These are phyloP conservation scores for Stylonectria norvegica DNA, from an alignment of 2,329 filamentous ascomycete species.

Conservation along the genomic window DNA sequence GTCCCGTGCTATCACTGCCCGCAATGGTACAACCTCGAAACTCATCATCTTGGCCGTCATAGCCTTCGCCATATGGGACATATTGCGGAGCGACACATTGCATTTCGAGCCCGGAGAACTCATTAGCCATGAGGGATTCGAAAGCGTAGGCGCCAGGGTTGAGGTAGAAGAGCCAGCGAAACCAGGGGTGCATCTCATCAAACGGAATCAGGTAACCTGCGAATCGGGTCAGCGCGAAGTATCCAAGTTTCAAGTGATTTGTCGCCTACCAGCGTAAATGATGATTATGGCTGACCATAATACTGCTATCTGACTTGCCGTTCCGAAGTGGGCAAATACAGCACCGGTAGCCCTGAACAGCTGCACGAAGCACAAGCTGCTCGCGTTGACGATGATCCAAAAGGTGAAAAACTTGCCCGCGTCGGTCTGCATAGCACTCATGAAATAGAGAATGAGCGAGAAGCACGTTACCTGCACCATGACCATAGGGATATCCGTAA, in stretches of 20 bases:
- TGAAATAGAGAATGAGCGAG: conserved; percentile 36
- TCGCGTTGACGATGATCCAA: conserved; percentile 57
- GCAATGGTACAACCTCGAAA: conserved; percentile 49
- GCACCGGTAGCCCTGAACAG: conserved; percentile 66
- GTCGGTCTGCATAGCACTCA: conserved; percentile 27
- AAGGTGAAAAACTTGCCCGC: conserved; percentile 57
- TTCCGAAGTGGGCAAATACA: conserved; percentile 49
- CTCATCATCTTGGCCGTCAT: conserved; percentile 12
- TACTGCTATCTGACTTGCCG: conserved; percentile 26
- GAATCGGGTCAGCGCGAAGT: conserved; percentile 40
- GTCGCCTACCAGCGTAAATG: conserved; percentile 30
- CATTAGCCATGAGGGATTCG: conserved; percentile 61
- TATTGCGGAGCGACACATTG: conserved; percentile 54
- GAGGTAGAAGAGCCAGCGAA: conserved; percentile 57
- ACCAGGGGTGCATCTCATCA: conserved; percentile 42
- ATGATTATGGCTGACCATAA: conserved; percentile 27
- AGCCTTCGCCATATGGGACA: conserved; percentile 46
- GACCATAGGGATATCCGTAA: conserved; percentile 43
- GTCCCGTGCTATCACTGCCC: conserved; percentile 42
- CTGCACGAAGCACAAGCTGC: conserved; percentile 58
- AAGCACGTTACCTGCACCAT: conserved; percentile 53
- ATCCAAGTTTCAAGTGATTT: background rate
- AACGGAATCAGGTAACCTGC: conserved; percentile 48
- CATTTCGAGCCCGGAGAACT: conserved; percentile 53
- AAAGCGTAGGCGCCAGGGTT: conserved; percentile 56